A percentile compares a stretch with the other conserved stretches of the same genome.
Evolutionary conservation across 2,329 filamentous ascomycete genomes (phyloP).

Genomic region (Aaosphaeria pasadenensis): DNA sequence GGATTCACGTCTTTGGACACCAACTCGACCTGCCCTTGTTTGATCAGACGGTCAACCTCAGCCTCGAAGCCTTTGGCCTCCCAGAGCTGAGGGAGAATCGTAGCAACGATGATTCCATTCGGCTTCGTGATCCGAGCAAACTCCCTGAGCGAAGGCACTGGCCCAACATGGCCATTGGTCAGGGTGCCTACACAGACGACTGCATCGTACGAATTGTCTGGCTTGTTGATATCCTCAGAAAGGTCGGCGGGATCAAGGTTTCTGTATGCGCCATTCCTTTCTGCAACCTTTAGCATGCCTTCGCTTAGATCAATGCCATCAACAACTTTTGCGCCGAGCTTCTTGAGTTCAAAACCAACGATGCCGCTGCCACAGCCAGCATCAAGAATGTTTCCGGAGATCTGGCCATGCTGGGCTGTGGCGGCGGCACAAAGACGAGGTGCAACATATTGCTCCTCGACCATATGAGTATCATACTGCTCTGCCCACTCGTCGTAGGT

Average conservation of each 20-base stretch:
- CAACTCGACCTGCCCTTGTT: constrained; percentile 35
- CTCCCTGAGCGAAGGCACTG: constrained; percentile 47
- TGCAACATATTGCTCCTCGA: constrained; percentile 38
- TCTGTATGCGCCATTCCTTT: constrained; percentile 48
- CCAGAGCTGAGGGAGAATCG: constrained; percentile 52
- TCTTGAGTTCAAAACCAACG: constrained; percentile 48
- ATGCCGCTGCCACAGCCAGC: constrained; percentile 58
- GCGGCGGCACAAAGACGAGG: constrained; percentile 33
- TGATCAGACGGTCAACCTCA: constrained; percentile 41
- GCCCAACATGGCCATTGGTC: constrained; percentile 55
- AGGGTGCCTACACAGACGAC: constrained; percentile 56
- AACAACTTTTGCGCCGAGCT: constrained; percentile 44
- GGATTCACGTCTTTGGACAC: constrained; percentile 23
- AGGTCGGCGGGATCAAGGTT: constrained; percentile 47
- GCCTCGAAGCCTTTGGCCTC: constrained; percentile 46
- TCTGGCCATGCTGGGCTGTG: not conserved
- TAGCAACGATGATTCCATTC: constrained; percentile 50
- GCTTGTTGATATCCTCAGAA: constrained; percentile 40
- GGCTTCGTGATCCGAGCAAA: constrained; percentile 49
- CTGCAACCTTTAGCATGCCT: constrained; percentile 54
- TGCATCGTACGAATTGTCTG: constrained; percentile 47
- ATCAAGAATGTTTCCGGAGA: constrained; percentile 44
- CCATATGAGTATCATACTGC: constrained; percentile 41
- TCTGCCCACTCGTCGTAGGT: constrained; percentile 49
- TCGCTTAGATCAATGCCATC: constrained; percentile 54